Evolutionary conservation across 1,284 basidiomycete genomes (phyloP).

Genomic region (Xerocomus nothofagi): DNA sequence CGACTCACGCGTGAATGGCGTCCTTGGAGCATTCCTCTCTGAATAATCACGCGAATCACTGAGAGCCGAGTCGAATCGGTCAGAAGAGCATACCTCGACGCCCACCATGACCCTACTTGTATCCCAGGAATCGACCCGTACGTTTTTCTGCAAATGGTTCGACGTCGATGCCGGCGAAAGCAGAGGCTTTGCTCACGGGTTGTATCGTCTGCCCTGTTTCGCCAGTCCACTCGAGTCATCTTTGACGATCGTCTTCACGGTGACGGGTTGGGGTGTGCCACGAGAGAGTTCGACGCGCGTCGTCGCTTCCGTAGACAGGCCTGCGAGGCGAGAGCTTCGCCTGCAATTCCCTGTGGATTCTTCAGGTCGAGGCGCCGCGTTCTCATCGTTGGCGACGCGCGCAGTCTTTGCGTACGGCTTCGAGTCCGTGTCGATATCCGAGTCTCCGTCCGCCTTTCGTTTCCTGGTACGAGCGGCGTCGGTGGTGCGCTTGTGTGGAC

Average conservation of each 20-base stretch:
- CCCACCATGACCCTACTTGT: constrained; percentile 80
- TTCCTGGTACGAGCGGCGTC: constrained; percentile 4
- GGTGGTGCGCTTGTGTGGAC: constrained; percentile 7
- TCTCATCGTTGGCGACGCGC: constrained; percentile 31
- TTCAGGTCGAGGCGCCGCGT: constrained; percentile 9
- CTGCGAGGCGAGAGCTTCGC: constrained; percentile 63
- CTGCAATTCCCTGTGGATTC: constrained; percentile 38
- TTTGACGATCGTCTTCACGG: constrained; percentile 33
- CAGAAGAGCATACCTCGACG: constrained; percentile 43
- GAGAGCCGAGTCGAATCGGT: not conserved
- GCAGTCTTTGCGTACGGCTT: constrained; percentile 31
- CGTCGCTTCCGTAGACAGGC: constrained; percentile 54
- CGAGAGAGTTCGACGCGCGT: constrained; percentile 36
- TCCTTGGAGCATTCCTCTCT: constrained; percentile 69
- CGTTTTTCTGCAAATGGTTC: constrained; percentile 21
- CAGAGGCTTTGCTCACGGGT: constrained; percentile 55
- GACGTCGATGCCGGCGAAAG: not conserved
- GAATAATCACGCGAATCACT: not conserved
- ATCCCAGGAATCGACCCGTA: constrained; percentile 66
- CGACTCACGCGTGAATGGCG: constrained; percentile 71
- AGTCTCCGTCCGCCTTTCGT: constrained; percentile 19
- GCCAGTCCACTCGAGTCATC: constrained; percentile 40
- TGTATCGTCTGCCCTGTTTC: constrained; percentile 47
- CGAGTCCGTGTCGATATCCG: constrained; percentile 8
- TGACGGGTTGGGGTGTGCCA: constrained; percentile 36